phyloP scores from a whole-genome alignment of 768 basidiomycete genomes.

The Rickenella mellea region DNA sequence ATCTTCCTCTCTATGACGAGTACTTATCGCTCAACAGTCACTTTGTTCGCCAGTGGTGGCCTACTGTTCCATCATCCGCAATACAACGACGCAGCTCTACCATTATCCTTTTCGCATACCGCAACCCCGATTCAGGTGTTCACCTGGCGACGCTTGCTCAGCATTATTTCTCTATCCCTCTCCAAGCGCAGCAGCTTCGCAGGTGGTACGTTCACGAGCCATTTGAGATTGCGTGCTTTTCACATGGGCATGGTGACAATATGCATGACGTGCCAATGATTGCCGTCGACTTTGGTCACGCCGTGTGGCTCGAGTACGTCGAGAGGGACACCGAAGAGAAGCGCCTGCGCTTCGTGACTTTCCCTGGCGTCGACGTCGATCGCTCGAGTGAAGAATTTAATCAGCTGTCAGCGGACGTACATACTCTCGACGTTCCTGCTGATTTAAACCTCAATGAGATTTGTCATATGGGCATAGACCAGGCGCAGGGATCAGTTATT shows the following conservation, averaged over 20 bases:
- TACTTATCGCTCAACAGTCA: constrained; percentile 40
- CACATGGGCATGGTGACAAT: background rate
- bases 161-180: constrained; percentile 67
- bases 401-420: constrained; percentile 21
- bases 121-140: constrained; percentile 31
- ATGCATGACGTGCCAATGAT: constrained; percentile 37
- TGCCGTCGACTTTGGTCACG: constrained; percentile 84
- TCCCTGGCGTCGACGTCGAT: constrained; percentile 39
- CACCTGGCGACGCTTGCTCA: constrained; percentile 34
- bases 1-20: background rate
- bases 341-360: constrained; percentile 60
- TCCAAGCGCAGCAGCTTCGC: constrained; percentile 34
- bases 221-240: constrained; percentile 62
- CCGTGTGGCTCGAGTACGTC: constrained; percentile 68
- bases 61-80: constrained; percentile 34
- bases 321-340: constrained; percentile 29
- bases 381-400: background rate
- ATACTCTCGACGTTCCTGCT: constrained; percentile 53
- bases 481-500: constrained; percentile 65
- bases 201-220: constrained; percentile 65
- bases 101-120: constrained; percentile 55
- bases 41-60: constrained; percentile 80
- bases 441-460: constrained; percentile 57
- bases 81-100: constrained; percentile 65
- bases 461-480: constrained; percentile 73